Evolutionary conservation across 1,284 basidiomycete genomes (phyloP).

Genomic region (Gomphus bonarii): DNA sequence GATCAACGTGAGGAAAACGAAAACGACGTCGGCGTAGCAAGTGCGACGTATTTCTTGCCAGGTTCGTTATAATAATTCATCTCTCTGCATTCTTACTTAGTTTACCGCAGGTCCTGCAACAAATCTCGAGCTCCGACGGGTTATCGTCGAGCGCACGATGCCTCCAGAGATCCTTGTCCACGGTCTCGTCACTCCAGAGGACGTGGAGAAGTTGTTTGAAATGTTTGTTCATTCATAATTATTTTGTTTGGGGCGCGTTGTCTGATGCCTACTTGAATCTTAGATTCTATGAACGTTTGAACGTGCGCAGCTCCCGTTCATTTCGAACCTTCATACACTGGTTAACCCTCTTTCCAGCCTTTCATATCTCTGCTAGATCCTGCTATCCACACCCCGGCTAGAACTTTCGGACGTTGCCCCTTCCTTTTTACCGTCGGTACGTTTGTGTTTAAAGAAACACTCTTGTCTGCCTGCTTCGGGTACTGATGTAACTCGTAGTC

Average conservation of each 20-base stretch:
- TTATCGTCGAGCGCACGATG: constrained; percentile 68
- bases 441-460: constrained; percentile 17
- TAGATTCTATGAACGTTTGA: constrained; percentile 60
- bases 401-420: constrained; percentile 67
- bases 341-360: constrained; percentile 30
- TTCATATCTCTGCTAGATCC: constrained; percentile 70
- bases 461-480: not conserved
- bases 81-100: not conserved
- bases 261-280: not conserved
- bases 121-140: constrained; percentile 55
- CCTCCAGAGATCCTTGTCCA: constrained; percentile 78
- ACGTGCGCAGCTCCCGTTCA: constrained; percentile 33
- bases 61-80: constrained; percentile 28
- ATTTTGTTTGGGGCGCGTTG: not conserved
- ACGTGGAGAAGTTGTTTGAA: constrained; percentile 74
- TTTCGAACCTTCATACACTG: not conserved
- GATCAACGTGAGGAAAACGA: constrained; percentile 18
- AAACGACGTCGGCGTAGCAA: constrained; percentile 54
- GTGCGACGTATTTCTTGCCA: constrained; percentile 72
- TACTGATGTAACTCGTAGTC: constrained; percentile 15
- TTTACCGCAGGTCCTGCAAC: constrained; percentile 48
- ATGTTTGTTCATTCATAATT: constrained; percentile 44
- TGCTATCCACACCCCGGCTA: constrained; percentile 57
- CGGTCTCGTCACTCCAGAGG: constrained; percentile 67
- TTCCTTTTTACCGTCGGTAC: constrained; percentile 75